Conservation (phyloP, 2,329 filamentous ascomycete genomes). For the Sporothrix pallida region DNA sequence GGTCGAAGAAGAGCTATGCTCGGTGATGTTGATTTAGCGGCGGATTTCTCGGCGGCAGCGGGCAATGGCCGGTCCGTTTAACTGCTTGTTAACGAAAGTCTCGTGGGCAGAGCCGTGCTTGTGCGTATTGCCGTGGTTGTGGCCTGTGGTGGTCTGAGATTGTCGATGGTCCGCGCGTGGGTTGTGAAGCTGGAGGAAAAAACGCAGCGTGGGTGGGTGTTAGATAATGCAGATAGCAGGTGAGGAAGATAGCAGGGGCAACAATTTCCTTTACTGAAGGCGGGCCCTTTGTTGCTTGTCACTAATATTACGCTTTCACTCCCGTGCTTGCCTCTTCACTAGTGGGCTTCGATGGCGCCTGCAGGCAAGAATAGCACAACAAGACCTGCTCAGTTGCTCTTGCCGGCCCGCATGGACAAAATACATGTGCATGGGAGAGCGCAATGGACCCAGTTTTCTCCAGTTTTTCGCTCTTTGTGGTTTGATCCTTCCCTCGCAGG, state of each 20-base stretch:
- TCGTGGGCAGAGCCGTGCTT: slow-evolving; percentile 10
- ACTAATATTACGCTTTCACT: neutral
- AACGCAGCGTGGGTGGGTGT: slow-evolving; percentile 20
- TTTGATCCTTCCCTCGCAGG: neutral
- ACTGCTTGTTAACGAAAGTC: neutral
- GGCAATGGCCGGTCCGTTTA: neutral
- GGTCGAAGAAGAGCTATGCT: neutral
- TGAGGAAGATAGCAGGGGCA: slow-evolving; percentile 8
- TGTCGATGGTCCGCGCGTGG: slow-evolving; percentile 19
- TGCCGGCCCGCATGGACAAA: slow-evolving; percentile 9
- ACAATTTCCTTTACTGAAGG: slow-evolving; percentile 11
- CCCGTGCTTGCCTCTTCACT: slow-evolving; percentile 4
- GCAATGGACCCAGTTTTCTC: slow-evolving; percentile 29
- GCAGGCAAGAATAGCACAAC: neutral
- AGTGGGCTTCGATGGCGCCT: slow-evolving; percentile 1
- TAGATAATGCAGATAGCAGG: slow-evolving; percentile 26
- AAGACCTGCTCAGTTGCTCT: neutral
- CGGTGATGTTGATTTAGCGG: neutral
- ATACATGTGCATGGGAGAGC: neutral
- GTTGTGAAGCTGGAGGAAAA: slow-evolving; percentile 23
- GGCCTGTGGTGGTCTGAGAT: neutral
- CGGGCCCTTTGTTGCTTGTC: slow-evolving; percentile 3
- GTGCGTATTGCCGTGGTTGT: slow-evolving; percentile 4
- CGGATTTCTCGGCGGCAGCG: neutral
- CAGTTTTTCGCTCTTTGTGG: slow-evolving; percentile 25